These are phyloP conservation scores for Elsinoe fawcettii DNA, from an alignment of 2,329 filamentous ascomycete genomes.

Conservation along the genomic window DNA sequence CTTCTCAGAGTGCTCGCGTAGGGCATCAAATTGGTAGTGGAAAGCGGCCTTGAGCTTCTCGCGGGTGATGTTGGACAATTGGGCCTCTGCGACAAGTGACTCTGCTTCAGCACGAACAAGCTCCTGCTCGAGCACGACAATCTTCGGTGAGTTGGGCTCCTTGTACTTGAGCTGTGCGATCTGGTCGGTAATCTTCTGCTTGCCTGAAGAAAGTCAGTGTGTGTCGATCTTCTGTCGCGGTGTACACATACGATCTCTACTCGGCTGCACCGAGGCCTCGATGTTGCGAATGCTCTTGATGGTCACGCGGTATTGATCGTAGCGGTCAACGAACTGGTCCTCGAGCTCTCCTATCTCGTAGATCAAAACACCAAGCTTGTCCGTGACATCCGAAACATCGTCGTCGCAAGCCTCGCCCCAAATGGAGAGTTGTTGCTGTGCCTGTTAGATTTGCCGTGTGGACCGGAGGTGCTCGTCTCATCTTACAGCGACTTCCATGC, in stretches of 20 bases:
- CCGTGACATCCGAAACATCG: slow-evolving; percentile 96
- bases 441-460: slow-evolving; percentile 2
- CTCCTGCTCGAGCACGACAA: slow-evolving; percentile 96
- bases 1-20: slow-evolving; percentile 97
- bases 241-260: slow-evolving; percentile 71
- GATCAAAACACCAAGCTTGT: slow-evolving; percentile 94
- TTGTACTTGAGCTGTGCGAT: slow-evolving; percentile 99
- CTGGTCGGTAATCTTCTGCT: slow-evolving; percentile 98
- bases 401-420: slow-evolving; percentile 96
- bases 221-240: background rate
- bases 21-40: slow-evolving; percentile 94
- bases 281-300: slow-evolving; percentile 99
- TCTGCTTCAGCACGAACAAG: slow-evolving; percentile 96
- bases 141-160: slow-evolving; percentile 95
- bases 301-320: slow-evolving; percentile 97
- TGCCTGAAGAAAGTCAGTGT: slow-evolving; percentile 51
- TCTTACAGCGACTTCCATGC: slow-evolving; percentile 96
- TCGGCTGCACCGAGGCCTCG: slow-evolving; percentile 95
- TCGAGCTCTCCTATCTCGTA: slow-evolving; percentile 98
- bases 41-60: slow-evolving; percentile 99
- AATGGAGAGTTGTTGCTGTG: slow-evolving; percentile 92
- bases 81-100: slow-evolving; percentile 95
- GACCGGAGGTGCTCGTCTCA: background rate
- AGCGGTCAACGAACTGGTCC: slow-evolving; percentile 96
- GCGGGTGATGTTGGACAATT: slow-evolving; percentile 97